Evolutionary conservation across 2,329 filamentous ascomycete genomes (phyloP).

Genomic region (Colletotrichum sp.): DNA sequence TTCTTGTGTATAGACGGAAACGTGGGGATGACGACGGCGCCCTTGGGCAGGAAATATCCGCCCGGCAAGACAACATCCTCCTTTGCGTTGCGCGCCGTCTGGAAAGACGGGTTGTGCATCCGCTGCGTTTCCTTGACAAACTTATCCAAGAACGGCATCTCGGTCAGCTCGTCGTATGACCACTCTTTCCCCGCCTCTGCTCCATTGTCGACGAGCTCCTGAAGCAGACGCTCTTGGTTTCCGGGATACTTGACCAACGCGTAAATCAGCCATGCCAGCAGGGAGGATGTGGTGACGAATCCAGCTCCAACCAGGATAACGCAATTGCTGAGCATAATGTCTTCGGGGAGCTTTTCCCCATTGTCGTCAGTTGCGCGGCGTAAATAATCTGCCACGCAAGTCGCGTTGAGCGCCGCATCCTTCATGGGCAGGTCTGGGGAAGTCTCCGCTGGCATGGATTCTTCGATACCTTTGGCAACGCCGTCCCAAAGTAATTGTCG

Average conservation of each 20-base stretch:
- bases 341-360: neutral
- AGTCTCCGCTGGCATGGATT: neutral
- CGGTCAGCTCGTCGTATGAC: neutral
- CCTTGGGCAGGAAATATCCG: neutral
- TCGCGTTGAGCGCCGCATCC: neutral
- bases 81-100: neutral
- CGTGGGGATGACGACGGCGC: neutral
- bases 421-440: neutral
- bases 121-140: slow-evolving; percentile 5
- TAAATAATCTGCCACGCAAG: slow-evolving; percentile 3
- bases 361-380: neutral
- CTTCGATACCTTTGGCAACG: neutral
- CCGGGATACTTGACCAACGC: neutral
- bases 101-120: slow-evolving; percentile 5
- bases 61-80: neutral
- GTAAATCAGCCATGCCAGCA: neutral
- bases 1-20: slow-evolving; percentile 6
- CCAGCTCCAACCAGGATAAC: slow-evolving; percentile 4
- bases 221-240: neutral
- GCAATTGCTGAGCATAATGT: neutral
- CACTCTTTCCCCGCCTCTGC: neutral
- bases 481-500: neutral
- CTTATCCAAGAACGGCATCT: neutral
- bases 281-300: neutral
- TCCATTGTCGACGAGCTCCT: neutral